These are phyloP conservation scores for Populus deltoides DNA, from an alignment of 345 rosid species.

Conservation along the genomic window DNA sequence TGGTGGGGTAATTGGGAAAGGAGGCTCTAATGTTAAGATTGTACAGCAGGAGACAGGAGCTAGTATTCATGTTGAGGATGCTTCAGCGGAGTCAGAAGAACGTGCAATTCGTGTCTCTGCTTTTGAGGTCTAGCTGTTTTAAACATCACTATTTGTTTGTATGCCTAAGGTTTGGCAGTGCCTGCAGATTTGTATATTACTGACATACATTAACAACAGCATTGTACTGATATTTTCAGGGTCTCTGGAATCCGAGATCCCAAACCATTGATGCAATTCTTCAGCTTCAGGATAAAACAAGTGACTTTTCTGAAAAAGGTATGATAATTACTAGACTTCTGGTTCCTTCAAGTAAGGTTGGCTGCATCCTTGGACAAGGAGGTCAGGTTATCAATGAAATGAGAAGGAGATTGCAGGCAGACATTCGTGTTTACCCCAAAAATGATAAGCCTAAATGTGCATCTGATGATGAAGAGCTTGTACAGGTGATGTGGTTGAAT, in stretches of 20 bases:
- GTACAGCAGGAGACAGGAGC: constrained; percentile 57
- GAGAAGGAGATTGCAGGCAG: constrained; percentile 58
- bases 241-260: constrained; percentile 43
- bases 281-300: constrained; percentile 50
- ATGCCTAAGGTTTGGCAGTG: neutral
- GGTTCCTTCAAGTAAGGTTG: constrained; percentile 58
- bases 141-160: neutral
- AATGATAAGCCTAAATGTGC: constrained; percentile 58
- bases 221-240: constrained; percentile 38
- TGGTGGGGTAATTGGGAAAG: constrained; percentile 64
- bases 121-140: constrained; percentile 41
- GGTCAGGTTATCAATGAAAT: constrained; percentile 63
- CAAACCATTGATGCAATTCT: constrained; percentile 54
- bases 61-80: constrained; percentile 50
- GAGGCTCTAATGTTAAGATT: constrained; percentile 50
- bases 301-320: constrained; percentile 50
- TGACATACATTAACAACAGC: constrained; percentile 8
- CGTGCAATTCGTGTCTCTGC: constrained; percentile 50
- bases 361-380: constrained; percentile 64
- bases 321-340: constrained; percentile 43
- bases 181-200: constrained; percentile 2
- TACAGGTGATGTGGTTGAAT: constrained; percentile 38
- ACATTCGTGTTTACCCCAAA: constrained; percentile 52
- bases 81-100: constrained; percentile 43
- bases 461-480: constrained; percentile 57